Evolutionary conservation across 2,329 filamentous ascomycete genomes (phyloP), one percentile per base, ranked within the genome.

Genomic region (Didymella sp.): DNA sequence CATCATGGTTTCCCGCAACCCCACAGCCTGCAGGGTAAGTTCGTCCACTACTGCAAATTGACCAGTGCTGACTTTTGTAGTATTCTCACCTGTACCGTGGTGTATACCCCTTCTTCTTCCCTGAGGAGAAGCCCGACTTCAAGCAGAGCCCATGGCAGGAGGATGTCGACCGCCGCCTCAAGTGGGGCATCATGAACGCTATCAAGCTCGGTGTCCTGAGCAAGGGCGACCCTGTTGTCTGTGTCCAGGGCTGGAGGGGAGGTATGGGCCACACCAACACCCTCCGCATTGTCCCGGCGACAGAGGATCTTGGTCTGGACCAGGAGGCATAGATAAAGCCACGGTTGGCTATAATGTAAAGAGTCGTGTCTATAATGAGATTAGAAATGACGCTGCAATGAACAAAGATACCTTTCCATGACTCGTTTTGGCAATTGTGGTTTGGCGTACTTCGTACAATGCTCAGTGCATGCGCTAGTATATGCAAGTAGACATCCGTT

Each of bases 1-100:
- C 82, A 94, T 99, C 84, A 98, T 98, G 94, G 91, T 99, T 64
- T 96, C 94, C 64, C 89, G 95, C 72, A 96, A 90, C 77, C 81
- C 87, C 45, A 87, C 85, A 65, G 91, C 95, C 49, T 90, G 92
- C 59, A 86, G 95, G 67, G 82, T 84, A 78, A 78, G 81, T 76
- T 68, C 41, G 2, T 17, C 19, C 6, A 21, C 30, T n/a, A 5
- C n/a, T 17, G 7, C 9, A 30, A 35, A 12, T 17, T 31, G 50
- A 15, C 35, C 30, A 11, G 31, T 40, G 59, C 68, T 72, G 63
- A 70, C 41, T 31, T 46, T 35, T 17, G 13, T 62, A 84, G 80
- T 98, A 95, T 80, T 90, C 88, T 67, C 95, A 99, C 79, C 81
- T 99, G 77, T 98, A 97, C 83, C 94, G 95, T 76, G 95, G 95